These are phyloP conservation scores for Cladosporium colombiae DNA, from an alignment of 2,329 filamentous ascomycete genomes.

Conservation along the genomic window DNA sequence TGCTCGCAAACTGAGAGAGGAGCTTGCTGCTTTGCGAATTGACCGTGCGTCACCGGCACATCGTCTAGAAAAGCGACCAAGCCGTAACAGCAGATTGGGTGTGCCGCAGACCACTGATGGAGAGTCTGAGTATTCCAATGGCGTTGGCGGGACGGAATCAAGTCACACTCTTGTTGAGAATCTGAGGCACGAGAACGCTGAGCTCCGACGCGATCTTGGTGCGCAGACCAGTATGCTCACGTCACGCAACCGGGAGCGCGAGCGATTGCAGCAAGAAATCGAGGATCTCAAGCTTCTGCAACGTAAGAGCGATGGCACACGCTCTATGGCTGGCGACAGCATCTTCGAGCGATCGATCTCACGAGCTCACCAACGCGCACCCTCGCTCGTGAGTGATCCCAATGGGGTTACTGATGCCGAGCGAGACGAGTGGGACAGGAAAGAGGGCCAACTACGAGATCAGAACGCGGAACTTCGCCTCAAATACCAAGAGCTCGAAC, in stretches of 20 bases:
- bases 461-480: slow-evolving; percentile 83
- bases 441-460: slow-evolving; percentile 80
- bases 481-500: slow-evolving; percentile 84
- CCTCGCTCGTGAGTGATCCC: slow-evolving; percentile 70
- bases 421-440: slow-evolving; percentile 82
- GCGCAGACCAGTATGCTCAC: slow-evolving; percentile 98
- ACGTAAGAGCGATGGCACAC: slow-evolving; percentile 63
- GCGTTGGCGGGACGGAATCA: slow-evolving; percentile 34
- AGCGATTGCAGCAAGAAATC: slow-evolving; percentile 92
- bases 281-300: slow-evolving; percentile 91
- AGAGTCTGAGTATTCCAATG: slow-evolving; percentile 41
- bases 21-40: slow-evolving; percentile 59
- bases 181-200: slow-evolving; percentile 86
- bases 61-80: slow-evolving; percentile 41
- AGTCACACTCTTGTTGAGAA: slow-evolving; percentile 63
- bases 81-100: slow-evolving; percentile 41
- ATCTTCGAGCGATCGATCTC: slow-evolving; percentile 94
- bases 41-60: slow-evolving; percentile 48
- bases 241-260: slow-evolving; percentile 91
- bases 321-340: slow-evolving; percentile 74
- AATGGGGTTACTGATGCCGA: slow-evolving; percentile 73
- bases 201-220: slow-evolving; percentile 85
- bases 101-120: slow-evolving; percentile 40
- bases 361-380: slow-evolving; percentile 69
- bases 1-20: slow-evolving; percentile 78